phyloP scores from a whole-genome alignment of 805 yeast genomes.

The Ogataea paraovalis region DNA sequence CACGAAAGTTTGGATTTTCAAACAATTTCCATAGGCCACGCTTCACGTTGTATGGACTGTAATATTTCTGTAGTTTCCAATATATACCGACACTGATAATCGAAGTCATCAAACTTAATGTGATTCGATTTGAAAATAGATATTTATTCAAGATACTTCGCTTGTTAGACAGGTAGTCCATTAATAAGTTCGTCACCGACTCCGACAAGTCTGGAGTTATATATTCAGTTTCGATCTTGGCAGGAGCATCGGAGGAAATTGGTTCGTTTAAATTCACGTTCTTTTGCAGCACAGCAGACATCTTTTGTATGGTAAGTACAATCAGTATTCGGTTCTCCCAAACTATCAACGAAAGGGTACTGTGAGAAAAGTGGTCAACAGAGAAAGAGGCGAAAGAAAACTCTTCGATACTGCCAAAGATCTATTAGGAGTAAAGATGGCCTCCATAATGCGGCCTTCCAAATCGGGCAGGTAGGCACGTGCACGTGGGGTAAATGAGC shows the following conservation, averaged over 20 bases:
- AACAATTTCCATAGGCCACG: conserved; percentile 8
- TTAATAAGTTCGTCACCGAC: conserved; percentile 58
- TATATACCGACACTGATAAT: conserved; percentile 18
- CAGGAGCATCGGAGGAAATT: conserved; percentile 45
- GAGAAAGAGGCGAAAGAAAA: background rate
- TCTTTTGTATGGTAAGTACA: background rate
- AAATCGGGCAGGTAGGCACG: conserved; percentile 15
- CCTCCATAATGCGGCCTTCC: too few relatives aligned
- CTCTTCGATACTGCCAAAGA: too few relatives aligned
- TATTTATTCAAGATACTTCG: conserved; percentile 44
- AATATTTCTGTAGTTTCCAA: conserved; percentile 19
- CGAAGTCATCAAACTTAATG: conserved; percentile 28
- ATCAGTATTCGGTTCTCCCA: background rate
- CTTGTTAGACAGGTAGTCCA: conserved; percentile 51
- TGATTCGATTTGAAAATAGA: conserved; percentile 44
- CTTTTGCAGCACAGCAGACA: conserved; percentile 35
- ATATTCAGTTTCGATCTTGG: conserved; percentile 46
- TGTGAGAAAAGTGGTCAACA: too few relatives aligned
- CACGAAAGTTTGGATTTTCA: conserved; percentile 20
- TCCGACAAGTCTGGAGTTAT: conserved; percentile 56
- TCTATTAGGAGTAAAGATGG: too few relatives aligned
- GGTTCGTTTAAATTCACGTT: conserved; percentile 53
- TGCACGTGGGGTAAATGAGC: conserved; percentile 5
- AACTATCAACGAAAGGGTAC: background rate
- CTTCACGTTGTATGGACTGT: conserved; percentile 14